phyloP scores from a whole-genome alignment of 352 stramenopile species.

The Globisporangium emineosum region DNA sequence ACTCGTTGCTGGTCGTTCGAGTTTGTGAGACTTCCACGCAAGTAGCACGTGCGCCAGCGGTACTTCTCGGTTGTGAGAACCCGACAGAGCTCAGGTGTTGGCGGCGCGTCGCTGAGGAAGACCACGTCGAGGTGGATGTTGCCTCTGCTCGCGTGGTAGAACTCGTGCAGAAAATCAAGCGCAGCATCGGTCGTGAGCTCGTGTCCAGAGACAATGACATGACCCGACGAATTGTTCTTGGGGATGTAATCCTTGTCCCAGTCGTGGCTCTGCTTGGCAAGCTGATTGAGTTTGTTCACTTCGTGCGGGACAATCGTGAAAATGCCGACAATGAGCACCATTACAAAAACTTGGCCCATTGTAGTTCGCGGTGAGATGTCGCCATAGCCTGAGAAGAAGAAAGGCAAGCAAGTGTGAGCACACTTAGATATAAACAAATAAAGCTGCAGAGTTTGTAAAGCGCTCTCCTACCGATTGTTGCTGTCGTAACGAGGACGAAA shows the following conservation, averaged over 20 bases:
- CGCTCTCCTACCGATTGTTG: constrained; percentile 49
- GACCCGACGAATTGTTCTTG: constrained; percentile 39
- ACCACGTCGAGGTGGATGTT: constrained; percentile 64
- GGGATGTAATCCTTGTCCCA: constrained; percentile 54
- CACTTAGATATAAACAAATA: background rate
- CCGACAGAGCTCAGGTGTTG: constrained; percentile 31
- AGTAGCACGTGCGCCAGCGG: constrained; percentile 39
- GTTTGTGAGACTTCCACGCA: constrained; percentile 48
- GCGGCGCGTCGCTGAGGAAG: constrained; percentile 47
- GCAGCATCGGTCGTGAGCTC: constrained; percentile 40
- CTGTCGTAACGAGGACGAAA: constrained; percentile 71
- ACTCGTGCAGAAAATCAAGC: constrained; percentile 67
- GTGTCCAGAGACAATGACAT: constrained; percentile 59
- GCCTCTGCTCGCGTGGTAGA: constrained; percentile 62
- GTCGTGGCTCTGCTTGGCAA: constrained; percentile 53
- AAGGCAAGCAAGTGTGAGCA: background rate
- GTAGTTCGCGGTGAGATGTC: constrained; percentile 52
- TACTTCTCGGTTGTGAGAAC: constrained; percentile 50
- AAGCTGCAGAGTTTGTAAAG: background rate
- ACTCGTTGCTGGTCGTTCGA: constrained; percentile 45
- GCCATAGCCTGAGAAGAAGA: constrained; percentile 42
- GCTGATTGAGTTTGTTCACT: constrained; percentile 54
- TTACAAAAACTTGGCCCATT: constrained; percentile 64
- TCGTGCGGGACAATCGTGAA: constrained; percentile 64
- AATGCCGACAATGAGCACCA: constrained; percentile 62